Conservation (phyloP, 805 yeast genomes). For the Hanseniaspora jakobsenii region DNA sequence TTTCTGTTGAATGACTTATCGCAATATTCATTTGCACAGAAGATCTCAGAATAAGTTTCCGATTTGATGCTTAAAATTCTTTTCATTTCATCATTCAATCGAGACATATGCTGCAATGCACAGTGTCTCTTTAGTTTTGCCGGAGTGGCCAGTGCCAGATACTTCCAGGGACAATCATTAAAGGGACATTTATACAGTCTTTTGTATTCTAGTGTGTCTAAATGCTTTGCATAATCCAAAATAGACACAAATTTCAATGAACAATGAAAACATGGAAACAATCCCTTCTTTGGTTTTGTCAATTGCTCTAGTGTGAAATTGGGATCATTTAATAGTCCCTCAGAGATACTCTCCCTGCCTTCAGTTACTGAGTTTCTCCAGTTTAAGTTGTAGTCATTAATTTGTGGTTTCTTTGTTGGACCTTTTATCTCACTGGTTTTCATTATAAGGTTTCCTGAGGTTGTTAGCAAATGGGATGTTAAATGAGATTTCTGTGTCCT, state of each 20-base stretch:
- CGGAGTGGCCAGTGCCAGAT: conserved; percentile 37
- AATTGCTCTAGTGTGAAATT: conserved; percentile 23
- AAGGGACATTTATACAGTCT: conserved; percentile 38
- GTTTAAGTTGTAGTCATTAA: neutral
- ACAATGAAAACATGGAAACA: conserved; percentile 40
- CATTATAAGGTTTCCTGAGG: conserved; percentile 3
- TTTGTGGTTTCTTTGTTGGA: neutral
- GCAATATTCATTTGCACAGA: conserved; percentile 31
- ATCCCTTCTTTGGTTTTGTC: conserved; percentile 32
- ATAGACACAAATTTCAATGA: conserved; percentile 31
- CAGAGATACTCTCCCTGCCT: conserved; percentile 15
- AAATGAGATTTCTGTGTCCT: conserved; percentile 1
- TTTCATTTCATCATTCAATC: conserved; percentile 23
- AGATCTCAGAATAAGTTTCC: conserved; percentile 24
- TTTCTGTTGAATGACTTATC: conserved; percentile 39
- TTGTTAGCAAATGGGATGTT: neutral
- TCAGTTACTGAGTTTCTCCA: neutral
- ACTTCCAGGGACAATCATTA: conserved; percentile 37
- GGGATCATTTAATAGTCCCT: conserved; percentile 25
- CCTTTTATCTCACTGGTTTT: neutral
- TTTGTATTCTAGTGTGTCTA: conserved; percentile 32
- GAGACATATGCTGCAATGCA: conserved; percentile 34
- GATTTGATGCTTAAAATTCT: conserved; percentile 24
- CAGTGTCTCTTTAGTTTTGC: conserved; percentile 42
- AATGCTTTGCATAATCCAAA: conserved; percentile 32